Percentiles rank a stretch among this genome's conserved stretches.
phyloP scores from a whole-genome alignment of 371 early-diverging fungal genomes.

The Rhizopus arrhizus region DNA sequence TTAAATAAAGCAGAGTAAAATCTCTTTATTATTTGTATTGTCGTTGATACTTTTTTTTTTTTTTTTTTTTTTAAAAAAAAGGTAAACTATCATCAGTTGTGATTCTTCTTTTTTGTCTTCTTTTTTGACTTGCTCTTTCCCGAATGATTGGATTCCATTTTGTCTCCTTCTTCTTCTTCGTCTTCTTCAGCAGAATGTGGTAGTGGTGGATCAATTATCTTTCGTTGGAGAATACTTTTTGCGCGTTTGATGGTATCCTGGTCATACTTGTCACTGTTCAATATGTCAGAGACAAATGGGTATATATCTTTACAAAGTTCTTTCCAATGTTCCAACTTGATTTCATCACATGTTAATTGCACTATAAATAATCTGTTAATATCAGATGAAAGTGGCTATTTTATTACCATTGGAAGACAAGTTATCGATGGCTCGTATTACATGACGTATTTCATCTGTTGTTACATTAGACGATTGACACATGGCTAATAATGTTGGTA shows the following conservation, averaged over 20 bases:
- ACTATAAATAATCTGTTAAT: background rate
- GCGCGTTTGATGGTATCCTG: slow-evolving; percentile 41
- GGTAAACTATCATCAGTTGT: no score
- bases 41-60: no score
- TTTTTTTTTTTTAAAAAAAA: no score
- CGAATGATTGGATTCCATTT: background rate
- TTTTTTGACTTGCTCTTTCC: background rate
- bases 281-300: slow-evolving; percentile 14
- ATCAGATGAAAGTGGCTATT: background rate
- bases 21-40: no score
- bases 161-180: background rate
- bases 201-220: slow-evolving; percentile 4
- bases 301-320: slow-evolving; percentile 18
- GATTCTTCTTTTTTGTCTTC: background rate
- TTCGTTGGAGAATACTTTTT: slow-evolving; percentile 26
- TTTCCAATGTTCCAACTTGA: background rate
- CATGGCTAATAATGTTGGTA: slow-evolving; percentile 51
- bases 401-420: slow-evolving; percentile 38
- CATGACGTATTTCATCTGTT: slow-evolving; percentile 45
- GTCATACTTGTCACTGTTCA: slow-evolving; percentile 20
- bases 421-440: slow-evolving; percentile 52
- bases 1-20: no score
- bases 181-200: background rate
- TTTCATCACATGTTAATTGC: background rate
- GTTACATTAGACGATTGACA: slow-evolving; percentile 34